Base-by-base conservation (phyloP, 2,329 filamentous ascomycete species). In the Paecilomyces sp. region DNA sequence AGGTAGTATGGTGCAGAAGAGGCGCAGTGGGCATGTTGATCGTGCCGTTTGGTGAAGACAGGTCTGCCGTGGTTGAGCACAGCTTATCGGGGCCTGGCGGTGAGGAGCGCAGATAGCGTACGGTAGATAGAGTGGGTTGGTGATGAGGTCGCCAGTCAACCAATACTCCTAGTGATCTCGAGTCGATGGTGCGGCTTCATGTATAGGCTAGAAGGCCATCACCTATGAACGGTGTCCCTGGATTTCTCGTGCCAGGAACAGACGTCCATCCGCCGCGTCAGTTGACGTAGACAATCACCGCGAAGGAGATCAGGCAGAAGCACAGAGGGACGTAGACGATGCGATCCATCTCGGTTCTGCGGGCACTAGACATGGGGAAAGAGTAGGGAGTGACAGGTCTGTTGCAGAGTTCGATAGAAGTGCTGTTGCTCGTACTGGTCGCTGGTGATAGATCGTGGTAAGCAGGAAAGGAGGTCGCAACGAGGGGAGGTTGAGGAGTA, bases 301-400 rank as follows among this genome's bases (percentile, higher is more conserved):
- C 71, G 60, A 74, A 74, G 34, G 71, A 73, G 61, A 73, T 67
- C 56, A 74, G 64, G 61, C 71, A 74, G 66, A 74, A 71, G 61
- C 71, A 73, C 28, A 74, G 66, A 15, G 71, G 71, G 34, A 74
- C 73, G 54, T 72, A 73, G 62, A 72, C 70, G 53, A 66, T 70
- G 61, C 65, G 68, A 57, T 74, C 71, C 68, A 72, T 72, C 30
- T 72, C 24, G n/a, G 8, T n/a, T 47, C 7, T 18, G 13, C 41
- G 4, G 15, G n/a, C 31, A 33, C 31, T 33, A 47, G n/a, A 47
- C n/a, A n/a, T 47, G 41, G 18, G 15, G 18, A 8, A n/a, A 47
- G 2, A n/a, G 13, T 47, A 18, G 15, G 12, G 8, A 15, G 34
- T 36, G 13, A 15, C n/a, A 8, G 15, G 6, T 18, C n/a, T 47